Evolutionary conservation across 73 alveolate genomes (phyloP).

Genomic region (Paramecium biaurelia): DNA sequence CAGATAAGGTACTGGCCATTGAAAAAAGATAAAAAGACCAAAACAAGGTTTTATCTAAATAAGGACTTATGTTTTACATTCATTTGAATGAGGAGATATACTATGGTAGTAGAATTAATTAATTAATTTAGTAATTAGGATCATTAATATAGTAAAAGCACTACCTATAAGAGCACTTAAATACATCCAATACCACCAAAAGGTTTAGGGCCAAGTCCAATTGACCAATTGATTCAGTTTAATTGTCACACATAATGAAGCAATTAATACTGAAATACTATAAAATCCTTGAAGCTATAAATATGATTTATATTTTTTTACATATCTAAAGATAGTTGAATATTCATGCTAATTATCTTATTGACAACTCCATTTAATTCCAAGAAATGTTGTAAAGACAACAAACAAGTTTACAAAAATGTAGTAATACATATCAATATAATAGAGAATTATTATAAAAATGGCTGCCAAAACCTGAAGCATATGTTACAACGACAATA

Average conservation of each 20-base stretch:
- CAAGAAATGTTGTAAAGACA: background rate
- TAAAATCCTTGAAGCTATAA: slow-evolving; percentile 3
- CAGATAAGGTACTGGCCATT: background rate
- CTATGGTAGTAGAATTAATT: background rate
- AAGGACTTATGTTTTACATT: background rate
- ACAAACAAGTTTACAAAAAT: background rate
- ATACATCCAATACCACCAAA: slow-evolving; percentile 57
- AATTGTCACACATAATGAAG: slow-evolving; percentile 25
- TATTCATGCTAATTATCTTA: background rate
- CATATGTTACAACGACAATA: background rate
- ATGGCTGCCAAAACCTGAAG: background rate
- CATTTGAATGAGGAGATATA: background rate
- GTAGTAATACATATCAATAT: background rate
- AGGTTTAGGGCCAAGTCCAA: slow-evolving; percentile 50
- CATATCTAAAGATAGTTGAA: background rate
- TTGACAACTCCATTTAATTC: background rate
- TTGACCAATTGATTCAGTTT: background rate
- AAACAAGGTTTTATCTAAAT: background rate
- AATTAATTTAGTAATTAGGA: background rate
- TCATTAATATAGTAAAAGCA: slow-evolving; percentile 18
- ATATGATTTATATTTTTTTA: background rate
- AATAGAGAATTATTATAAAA: background rate
- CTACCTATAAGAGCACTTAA: slow-evolving; percentile 21
- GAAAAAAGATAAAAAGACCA: background rate
- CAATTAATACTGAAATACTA: background rate